Evolutionary conservation across 2,329 filamentous ascomycete genomes (phyloP).

Genomic region (Aspergillus unguis): DNA sequence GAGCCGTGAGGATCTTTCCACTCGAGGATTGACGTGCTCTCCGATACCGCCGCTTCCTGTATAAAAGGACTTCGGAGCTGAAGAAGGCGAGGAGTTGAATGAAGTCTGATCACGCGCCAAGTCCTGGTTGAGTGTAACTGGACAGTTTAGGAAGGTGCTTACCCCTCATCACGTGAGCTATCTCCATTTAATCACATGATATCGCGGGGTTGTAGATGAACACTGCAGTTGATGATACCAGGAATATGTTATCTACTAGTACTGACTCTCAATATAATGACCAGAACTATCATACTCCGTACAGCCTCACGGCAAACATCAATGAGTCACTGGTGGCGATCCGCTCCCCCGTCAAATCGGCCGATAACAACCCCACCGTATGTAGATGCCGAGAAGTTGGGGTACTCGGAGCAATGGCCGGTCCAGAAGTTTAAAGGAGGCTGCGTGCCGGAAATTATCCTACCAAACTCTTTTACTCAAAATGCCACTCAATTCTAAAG

Average conservation of each 20-base stretch:
- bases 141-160: constrained; percentile 6
- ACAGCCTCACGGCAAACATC: no score
- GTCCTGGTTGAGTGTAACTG: background rate
- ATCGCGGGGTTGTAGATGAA: background rate
- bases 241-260: no score
- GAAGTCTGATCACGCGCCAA: constrained; percentile 1
- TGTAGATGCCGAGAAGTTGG: background rate
- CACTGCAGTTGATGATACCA: background rate
- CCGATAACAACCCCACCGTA: background rate
- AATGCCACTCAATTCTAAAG: constrained; percentile 49
- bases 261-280: no score
- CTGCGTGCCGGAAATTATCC: no score
- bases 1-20: constrained; percentile 12
- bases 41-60: constrained; percentile 5
- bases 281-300: no score
- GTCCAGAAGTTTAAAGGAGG: background rate
- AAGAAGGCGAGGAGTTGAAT: background rate
- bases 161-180: constrained; percentile 6
- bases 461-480: constrained; percentile 5
- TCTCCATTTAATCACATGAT: background rate
- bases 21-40: constrained; percentile 8
- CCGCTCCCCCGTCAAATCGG: background rate
- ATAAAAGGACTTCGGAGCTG: background rate
- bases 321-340: background rate
- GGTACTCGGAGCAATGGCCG: background rate